Conservation (phyloP, 331 rosid genomes). For the Erythrophleum ivorense region DNA sequence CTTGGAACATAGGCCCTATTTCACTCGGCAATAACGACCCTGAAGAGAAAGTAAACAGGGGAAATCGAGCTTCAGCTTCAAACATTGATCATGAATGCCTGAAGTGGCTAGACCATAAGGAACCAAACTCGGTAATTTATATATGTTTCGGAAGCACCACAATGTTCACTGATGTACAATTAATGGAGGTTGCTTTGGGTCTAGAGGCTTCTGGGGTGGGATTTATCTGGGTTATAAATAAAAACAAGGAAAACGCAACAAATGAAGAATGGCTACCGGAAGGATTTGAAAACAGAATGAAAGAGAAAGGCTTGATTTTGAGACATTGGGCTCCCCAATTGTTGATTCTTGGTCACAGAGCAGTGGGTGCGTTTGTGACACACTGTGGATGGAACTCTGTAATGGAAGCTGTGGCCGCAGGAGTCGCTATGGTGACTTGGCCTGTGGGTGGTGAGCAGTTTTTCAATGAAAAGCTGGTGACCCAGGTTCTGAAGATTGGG, state of each 20-base stretch:
- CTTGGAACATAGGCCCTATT: constrained; percentile 75
- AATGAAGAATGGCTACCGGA: constrained; percentile 48
- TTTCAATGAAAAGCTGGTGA: constrained; percentile 67
- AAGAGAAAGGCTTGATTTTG: constrained; percentile 56
- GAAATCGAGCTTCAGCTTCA: constrained; percentile 37
- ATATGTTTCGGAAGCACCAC: constrained; percentile 63
- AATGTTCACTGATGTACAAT: constrained; percentile 46
- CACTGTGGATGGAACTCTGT: constrained; percentile 72
- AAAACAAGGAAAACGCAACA: neutral
- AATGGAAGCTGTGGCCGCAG: constrained; percentile 54
- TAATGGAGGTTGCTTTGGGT: constrained; percentile 60
- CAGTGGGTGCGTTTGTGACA: constrained; percentile 59
- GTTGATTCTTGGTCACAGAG: constrained; percentile 55
- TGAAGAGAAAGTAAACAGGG: constrained; percentile 52
- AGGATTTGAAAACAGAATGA: constrained; percentile 47
- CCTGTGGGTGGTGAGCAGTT: constrained; percentile 67
- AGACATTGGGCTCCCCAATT: constrained; percentile 68
- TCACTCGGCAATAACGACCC: constrained; percentile 47
- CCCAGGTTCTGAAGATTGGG: constrained; percentile 55
- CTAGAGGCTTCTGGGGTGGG: constrained; percentile 55
- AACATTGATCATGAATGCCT: constrained; percentile 50
- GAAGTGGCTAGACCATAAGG: constrained; percentile 63
- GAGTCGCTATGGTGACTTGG: constrained; percentile 71
- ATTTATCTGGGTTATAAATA: constrained; percentile 74
- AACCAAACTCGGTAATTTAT: constrained; percentile 60